Percentiles rank a stretch among this genome's conserved stretches.
Evolutionary conservation across 2,329 filamentous ascomycete species (phyloP).

Genomic region (Cladosporium sp.): DNA sequence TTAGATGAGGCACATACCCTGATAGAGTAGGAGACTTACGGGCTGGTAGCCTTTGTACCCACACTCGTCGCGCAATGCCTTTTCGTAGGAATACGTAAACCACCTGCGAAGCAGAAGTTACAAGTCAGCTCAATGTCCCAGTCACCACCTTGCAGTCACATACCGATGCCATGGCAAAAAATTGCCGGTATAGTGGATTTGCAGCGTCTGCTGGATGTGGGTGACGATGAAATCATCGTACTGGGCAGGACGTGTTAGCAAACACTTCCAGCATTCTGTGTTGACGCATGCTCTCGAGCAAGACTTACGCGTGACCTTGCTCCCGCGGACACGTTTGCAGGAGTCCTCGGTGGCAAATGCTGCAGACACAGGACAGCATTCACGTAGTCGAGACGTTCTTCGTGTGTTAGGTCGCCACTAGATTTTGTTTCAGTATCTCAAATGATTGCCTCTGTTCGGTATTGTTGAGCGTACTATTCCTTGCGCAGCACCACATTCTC

Average conservation of each 20-base stretch:
- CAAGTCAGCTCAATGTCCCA: background rate
- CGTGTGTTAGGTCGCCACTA: constrained; percentile 6
- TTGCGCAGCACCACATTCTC: constrained; percentile 9
- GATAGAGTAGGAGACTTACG: constrained; percentile 1
- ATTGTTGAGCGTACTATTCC: background rate
- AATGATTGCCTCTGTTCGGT: background rate
- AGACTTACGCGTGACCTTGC: constrained; percentile 11
- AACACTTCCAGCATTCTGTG: background rate
- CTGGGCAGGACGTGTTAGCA: background rate
- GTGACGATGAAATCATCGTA: constrained; percentile 37
- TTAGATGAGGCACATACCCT: background rate
- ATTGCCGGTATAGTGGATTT: constrained; percentile 33
- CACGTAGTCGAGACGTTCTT: constrained; percentile 24
- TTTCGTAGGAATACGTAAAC: constrained; percentile 47
- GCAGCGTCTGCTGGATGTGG: constrained; percentile 33
- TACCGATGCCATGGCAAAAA: constrained; percentile 47
- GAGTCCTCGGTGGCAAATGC: constrained; percentile 11
- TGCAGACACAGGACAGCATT: constrained; percentile 27
- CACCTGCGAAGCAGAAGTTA: constrained; percentile 30
- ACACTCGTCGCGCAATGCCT: constrained; percentile 47
- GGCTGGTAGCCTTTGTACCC: constrained; percentile 47
- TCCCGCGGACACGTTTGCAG: constrained; percentile 10
- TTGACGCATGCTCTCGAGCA: background rate
- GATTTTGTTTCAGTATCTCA: background rate
- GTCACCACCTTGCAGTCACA: background rate